phyloP scores from a whole-genome alignment of 2,329 filamentous ascomycete species.

The Verticillium tricorpus region DNA sequence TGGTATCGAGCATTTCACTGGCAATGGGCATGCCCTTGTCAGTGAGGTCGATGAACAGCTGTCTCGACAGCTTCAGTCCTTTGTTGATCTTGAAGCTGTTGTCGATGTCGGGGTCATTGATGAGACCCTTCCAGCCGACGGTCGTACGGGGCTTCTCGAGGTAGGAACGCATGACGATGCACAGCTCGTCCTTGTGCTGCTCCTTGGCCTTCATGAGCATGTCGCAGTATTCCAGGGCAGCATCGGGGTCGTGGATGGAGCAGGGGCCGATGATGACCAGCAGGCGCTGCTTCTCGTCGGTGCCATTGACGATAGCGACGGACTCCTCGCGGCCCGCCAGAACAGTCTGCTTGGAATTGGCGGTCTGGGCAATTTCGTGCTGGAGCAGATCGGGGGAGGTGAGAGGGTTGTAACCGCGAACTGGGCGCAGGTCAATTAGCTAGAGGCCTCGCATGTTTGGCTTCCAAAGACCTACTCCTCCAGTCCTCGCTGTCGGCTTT shows the following conservation, averaged over 20 bases:
- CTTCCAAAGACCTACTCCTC: conserved; percentile 58
- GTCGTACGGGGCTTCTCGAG: conserved; percentile 98
- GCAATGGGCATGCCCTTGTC: conserved; percentile 92
- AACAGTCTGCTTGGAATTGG: conserved; percentile 56
- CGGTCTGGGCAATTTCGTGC: conserved; percentile 72
- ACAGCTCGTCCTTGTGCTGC: conserved; percentile 82
- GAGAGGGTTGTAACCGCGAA: conserved; percentile 87
- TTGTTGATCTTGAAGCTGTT: conserved; percentile 99
- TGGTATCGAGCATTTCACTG: conserved; percentile 96
- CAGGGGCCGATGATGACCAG: conserved; percentile 87
- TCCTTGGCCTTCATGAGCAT: conserved; percentile 75
- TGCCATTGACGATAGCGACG: conserved; percentile 64
- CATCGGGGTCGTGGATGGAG: conserved; percentile 91
- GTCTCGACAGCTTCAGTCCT: conserved; percentile 77
- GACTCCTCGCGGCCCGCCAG: conserved; percentile 58
- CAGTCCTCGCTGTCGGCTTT: conserved; percentile 72
- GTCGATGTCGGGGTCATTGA: conserved; percentile 98
- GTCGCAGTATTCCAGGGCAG: conserved; percentile 90
- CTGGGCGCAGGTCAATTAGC: conserved; percentile 32
- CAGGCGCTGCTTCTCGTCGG: conserved; percentile 54
- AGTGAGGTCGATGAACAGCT: conserved; percentile 92
- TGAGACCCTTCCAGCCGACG: conserved; percentile 96
- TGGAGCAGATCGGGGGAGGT: conserved; percentile 93
- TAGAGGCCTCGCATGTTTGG: not conserved
- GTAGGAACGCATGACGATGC: conserved; percentile 97